Evolutionary conservation across 176 grass and related monocot genomes (phyloP).

Genomic region (Phoenix dactylifera): DNA sequence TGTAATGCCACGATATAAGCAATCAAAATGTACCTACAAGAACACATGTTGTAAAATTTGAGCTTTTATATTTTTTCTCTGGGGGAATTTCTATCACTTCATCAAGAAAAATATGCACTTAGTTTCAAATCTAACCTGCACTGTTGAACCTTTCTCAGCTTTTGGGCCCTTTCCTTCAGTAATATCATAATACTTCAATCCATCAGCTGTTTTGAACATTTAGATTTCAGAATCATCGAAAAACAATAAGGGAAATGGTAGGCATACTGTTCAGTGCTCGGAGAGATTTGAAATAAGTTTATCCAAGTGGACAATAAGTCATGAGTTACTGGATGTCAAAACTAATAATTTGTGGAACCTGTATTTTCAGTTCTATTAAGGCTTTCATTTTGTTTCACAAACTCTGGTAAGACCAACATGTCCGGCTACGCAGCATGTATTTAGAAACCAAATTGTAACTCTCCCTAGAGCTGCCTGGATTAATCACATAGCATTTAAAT

Average conservation of each 20-base stretch:
- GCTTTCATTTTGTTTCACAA: too few species aligned
- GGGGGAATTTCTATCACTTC: too few species aligned
- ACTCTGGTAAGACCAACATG: too few species aligned
- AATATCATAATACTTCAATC: slow-evolving; percentile 87
- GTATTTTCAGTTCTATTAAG: too few species aligned
- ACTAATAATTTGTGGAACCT: background rate
- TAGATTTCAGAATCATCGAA: slow-evolving; percentile 8
- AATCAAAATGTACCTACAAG: slow-evolving; percentile 88
- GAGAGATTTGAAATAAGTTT: background rate
- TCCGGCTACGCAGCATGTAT: too few species aligned
- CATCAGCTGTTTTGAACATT: slow-evolving; percentile 49
- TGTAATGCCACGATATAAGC: slow-evolving; percentile 69
- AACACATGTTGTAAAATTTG: background rate
- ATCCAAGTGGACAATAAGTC: too few species aligned
- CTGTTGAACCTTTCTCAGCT: slow-evolving; percentile 59
- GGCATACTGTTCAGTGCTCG: background rate
- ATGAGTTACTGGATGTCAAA: background rate
- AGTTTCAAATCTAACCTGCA: slow-evolving; percentile 38
- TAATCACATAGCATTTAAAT: too few species aligned
- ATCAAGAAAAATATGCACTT: too few species aligned
- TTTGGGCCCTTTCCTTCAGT: slow-evolving; percentile 55
- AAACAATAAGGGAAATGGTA: background rate
- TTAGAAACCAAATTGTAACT: too few species aligned
- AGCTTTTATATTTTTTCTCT: background rate
- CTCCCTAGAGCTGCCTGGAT: too few species aligned